Evolutionary conservation across 805 yeast species (phyloP).

Genomic region (Naumovozyma baii): DNA sequence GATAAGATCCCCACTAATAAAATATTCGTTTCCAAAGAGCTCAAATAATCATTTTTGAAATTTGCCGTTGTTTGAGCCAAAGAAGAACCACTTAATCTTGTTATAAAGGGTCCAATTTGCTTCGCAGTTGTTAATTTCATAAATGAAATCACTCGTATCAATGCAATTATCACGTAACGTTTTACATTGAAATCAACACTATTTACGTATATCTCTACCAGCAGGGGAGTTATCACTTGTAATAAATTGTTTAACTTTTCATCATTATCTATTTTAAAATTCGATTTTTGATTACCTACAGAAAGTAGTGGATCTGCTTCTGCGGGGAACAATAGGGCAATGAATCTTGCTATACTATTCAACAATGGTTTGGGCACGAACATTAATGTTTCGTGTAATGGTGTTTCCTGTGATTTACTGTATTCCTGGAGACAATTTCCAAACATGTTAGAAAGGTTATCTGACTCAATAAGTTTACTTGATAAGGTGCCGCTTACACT

Average conservation of each 20-base stretch:
- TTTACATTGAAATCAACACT: constrained; percentile 61
- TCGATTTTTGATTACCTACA: constrained; percentile 9
- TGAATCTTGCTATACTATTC: constrained; percentile 42
- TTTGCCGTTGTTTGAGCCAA: constrained; percentile 44
- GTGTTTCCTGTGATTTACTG: constrained; percentile 30
- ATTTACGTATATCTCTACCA: constrained; percentile 60
- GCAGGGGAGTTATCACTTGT: constrained; percentile 39
- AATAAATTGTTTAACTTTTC: constrained; percentile 32
- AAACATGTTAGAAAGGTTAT: constrained; percentile 41
- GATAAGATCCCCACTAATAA: constrained; percentile 44
- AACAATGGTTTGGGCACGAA: constrained; percentile 62
- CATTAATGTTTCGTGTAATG: constrained; percentile 63
- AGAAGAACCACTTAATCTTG: constrained; percentile 48
- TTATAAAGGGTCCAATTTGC: constrained; percentile 31
- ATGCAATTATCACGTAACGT: constrained; percentile 42
- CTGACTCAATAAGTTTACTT: constrained; percentile 37
- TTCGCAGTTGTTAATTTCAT: constrained; percentile 27
- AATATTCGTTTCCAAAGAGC: constrained; percentile 29
- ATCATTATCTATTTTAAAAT: constrained; percentile 17
- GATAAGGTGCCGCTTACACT: constrained; percentile 37
- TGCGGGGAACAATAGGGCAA: constrained; percentile 50
- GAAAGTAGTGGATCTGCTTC: constrained; percentile 24
- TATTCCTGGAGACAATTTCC: constrained; percentile 42
- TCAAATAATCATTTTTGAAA: constrained; percentile 11
- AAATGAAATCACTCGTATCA: constrained; percentile 43